Evolutionary conservation across 2,329 filamentous ascomycete species (phyloP), one percentile per base, ranked within the genome.

Genomic region (Colletotrichum falcatum): DNA sequence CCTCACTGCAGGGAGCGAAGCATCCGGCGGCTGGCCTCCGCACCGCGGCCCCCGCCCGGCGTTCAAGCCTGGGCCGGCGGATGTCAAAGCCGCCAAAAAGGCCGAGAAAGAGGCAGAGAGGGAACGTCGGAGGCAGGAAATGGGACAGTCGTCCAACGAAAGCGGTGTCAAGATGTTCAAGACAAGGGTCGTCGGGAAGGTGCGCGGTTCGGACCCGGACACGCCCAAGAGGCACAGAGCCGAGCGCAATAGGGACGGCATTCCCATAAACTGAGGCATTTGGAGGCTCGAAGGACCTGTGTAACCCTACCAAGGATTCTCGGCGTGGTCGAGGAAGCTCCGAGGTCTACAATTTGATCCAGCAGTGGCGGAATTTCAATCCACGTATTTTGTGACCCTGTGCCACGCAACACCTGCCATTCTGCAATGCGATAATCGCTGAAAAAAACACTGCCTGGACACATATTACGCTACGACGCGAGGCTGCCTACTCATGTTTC

Each of bases 61-160:
- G 16, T 65, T 71, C 5, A 33, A 60, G 26, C 59, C 69, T 11
- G 60, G 61, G 20, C 61, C 67, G 49, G 66, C 56, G 60, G 66
- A 69, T 14, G 37, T 60, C n/a, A 71, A 69, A 53, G 66, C 60
- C n/a, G 58, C 63, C 9, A 60, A 67, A 20, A 65, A 73, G 28
- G 64, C 69, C 16, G 39, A 74, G n/a, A 60, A 66, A 54, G 58
- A 71, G 28, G 63, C 74, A 12, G 66, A 71, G 12, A 51, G 66
- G 11, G 42, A 67, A 11, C 46, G 44, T 0, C n/a, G n/a, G 23
- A 23, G 53, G 2, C 37, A 53, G 18, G 28, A 30, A 3, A 33
- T 23, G 1, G 42, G 28, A n/a, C 55, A 44, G 0, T 9, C 51
- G 0, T 12, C 58, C 35, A 8, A 37, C 5, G 16, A 60, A 3